A percentile compares a stretch with the other conserved stretches of the same genome.
Evolutionary conservation across 192 early-diverging fungal genomes (phyloP).

Genomic region (Polychytrium aggregatum): DNA sequence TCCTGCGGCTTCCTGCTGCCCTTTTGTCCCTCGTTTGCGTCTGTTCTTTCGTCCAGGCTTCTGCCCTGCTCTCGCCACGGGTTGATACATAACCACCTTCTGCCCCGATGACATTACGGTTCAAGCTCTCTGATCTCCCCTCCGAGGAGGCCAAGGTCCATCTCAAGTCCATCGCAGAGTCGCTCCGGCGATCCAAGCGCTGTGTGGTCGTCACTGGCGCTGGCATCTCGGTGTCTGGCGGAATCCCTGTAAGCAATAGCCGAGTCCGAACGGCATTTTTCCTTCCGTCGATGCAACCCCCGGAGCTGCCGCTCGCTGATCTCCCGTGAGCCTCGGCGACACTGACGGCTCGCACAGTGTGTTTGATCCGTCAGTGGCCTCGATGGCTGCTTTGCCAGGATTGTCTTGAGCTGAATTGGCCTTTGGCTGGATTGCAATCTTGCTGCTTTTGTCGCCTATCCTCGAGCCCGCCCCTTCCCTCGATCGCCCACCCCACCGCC

Average conservation of each 20-base stretch:
- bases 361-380: neutral
- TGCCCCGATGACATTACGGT: too few species aligned
- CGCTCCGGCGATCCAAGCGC: conserved; percentile 14
- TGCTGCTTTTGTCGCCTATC: too few species aligned
- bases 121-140: too few species aligned
- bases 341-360: neutral
- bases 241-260: conserved; percentile 67
- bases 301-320: neutral
- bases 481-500: too few species aligned
- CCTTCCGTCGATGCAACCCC: conserved; percentile 1
- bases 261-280: neutral
- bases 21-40: too few species aligned
- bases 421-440: neutral
- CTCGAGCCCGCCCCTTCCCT: too few species aligned
- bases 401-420: neutral
- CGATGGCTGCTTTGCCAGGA: neutral
- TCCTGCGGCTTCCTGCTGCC: too few species aligned
- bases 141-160: too few species aligned
- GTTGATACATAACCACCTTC: too few species aligned
- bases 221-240: conserved; percentile 80
- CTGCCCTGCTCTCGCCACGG: too few species aligned
- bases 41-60: too few species aligned
- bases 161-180: conserved; percentile 2
- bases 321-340: neutral
- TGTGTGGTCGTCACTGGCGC: conserved; percentile 70